Evolutionary conservation across 2,329 filamentous ascomycete species (phyloP), one percentile per base, ranked within the genome.

Genomic region (Clonostachys rosea): DNA sequence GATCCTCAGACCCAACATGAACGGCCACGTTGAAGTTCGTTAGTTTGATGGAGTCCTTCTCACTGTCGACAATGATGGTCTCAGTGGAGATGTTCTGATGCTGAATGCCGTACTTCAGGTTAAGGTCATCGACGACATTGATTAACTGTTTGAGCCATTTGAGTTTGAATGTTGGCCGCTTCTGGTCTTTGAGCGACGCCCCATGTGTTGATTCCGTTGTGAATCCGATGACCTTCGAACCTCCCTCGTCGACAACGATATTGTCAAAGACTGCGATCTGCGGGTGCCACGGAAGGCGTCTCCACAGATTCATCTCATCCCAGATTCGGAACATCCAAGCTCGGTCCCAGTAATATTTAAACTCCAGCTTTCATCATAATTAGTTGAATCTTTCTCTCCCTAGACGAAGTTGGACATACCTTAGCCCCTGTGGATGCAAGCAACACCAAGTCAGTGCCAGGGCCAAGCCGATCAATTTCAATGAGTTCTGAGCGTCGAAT

Each of bases 81-180:
- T 63, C 59, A 4, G 63, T 50, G 5, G 61, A 58, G 44, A 72
- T 56, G 47, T 70, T 68, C 49, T 68, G 60, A 51, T 71, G 68
- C 39, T 56, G 51, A 36, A 71, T 60, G 30, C 68, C 66, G 35
- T 62, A 51, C 35, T 57, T 47, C 11, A 70, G 52, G 45, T 71
- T 70, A 24, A 71, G 53, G 35, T 62, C 58, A 46, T 71, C 67
- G 8, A 70, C 56, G 6, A 65, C 58, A 2, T 56, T 13, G 6
- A 56, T 61, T 8, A 70, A 59, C 47, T 71, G 66, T 20, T 58
- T 47, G 11, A 68, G 53, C 59, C 62, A 67, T 47, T 63, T 51
- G 7, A 68, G 50, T 56, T 62, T 65, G 49, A 69, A 69, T 12
- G 53, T 42, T 13, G 59, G 59, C 3, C 56, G 55, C 37, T 40